These are phyloP conservation scores for Colletotrichum endophyticum DNA, from an alignment of 2,329 filamentous ascomycete genomes.

Conservation along the genomic window DNA sequence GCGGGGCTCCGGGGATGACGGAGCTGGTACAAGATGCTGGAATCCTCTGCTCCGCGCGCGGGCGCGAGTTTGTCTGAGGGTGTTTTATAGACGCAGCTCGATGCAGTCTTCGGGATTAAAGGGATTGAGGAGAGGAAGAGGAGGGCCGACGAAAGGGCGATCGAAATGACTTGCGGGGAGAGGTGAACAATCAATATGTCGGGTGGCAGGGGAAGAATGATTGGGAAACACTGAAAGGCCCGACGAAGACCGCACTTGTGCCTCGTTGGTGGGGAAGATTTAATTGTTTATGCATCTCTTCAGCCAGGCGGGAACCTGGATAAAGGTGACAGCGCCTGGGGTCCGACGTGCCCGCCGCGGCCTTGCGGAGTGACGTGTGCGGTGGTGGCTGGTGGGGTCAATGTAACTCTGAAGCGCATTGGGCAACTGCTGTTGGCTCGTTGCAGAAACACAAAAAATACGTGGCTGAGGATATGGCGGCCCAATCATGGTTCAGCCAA, in stretches of 20 bases:
- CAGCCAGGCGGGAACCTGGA: constrained; percentile 18
- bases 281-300: constrained; percentile 20
- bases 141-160: background rate
- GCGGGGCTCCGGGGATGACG: constrained; percentile 13
- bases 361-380: constrained; percentile 22
- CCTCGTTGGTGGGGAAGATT: constrained; percentile 16
- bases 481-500: background rate
- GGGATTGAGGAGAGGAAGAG: background rate
- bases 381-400: constrained; percentile 21
- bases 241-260: background rate
- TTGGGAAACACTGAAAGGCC: background rate
- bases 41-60: background rate
- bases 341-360: constrained; percentile 5
- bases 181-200: background rate
- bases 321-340: constrained; percentile 15
- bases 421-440: background rate
- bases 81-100: background rate
- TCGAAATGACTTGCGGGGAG: background rate
- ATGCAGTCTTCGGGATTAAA: background rate
- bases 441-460: background rate
- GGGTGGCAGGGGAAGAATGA: background rate
- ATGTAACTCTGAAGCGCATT: background rate
- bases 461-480: constrained; percentile 16
- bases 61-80: background rate
- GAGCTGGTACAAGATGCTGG: background rate